Percentiles rank a stretch among this genome's conserved stretches.
Evolutionary conservation across 2,329 filamentous ascomycete species (phyloP).

Genomic region (Aspergillus proliferans): DNA sequence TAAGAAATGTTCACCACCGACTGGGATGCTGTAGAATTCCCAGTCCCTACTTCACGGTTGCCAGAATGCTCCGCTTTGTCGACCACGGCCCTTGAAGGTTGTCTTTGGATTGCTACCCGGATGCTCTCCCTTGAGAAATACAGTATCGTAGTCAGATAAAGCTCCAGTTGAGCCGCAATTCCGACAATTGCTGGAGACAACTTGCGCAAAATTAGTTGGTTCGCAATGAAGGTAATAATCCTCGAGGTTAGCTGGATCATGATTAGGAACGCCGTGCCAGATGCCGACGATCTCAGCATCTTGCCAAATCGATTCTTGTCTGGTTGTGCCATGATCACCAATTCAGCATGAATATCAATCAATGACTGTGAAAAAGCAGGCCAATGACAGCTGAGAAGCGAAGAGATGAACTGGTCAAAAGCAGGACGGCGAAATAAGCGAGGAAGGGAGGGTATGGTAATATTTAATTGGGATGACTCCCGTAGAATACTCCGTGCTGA

Average conservation of each 20-base stretch:
- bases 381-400: no score
- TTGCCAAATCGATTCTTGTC: slow-evolving; percentile 13
- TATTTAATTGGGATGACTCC: no score
- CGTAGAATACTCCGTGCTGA: no score
- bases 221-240: slow-evolving; percentile 80
- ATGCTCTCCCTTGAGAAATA: slow-evolving; percentile 91
- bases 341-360: neutral
- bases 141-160: slow-evolving; percentile 86
- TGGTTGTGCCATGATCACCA: slow-evolving; percentile 12
- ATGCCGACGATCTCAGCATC: slow-evolving; percentile 41
- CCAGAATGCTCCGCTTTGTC: neutral
- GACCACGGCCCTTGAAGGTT: slow-evolving; percentile 39
- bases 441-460: no score
- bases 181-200: slow-evolving; percentile 80
- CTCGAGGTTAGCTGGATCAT: slow-evolving; percentile 82
- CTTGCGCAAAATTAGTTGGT: slow-evolving; percentile 83
- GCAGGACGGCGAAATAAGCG: no score
- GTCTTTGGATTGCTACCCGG: slow-evolving; percentile 83
- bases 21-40: slow-evolving; percentile 47
- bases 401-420: no score
- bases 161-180: slow-evolving; percentile 80
- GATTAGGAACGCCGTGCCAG: slow-evolving; percentile 79
- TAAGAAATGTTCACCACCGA: slow-evolving; percentile 85
- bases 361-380: neutral
- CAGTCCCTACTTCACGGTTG: slow-evolving; percentile 10